Conservation (phyloP, 768 basidiomycete genomes). For the Leucocoprinus leucothites region DNA sequence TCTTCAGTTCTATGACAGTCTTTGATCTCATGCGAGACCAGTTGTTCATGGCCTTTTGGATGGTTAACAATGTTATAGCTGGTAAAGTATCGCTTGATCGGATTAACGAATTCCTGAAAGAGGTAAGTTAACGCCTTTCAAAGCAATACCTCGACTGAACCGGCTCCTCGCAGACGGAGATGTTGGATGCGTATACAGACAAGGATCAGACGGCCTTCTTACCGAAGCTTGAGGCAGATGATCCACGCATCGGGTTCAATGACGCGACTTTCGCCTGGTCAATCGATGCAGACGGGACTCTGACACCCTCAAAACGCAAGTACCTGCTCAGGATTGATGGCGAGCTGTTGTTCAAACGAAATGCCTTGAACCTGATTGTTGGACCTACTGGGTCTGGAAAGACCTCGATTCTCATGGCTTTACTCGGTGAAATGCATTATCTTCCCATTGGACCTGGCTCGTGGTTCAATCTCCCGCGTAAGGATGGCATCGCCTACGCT, state of each 20-base stretch:
- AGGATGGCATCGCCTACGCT: conserved; percentile 67
- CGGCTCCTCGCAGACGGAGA: conserved; percentile 37
- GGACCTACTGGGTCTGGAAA: conserved; percentile 61
- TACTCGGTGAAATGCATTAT: conserved; percentile 65
- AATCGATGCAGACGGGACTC: conserved; percentile 23
- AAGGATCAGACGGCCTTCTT: conserved; percentile 14
- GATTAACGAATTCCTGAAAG: conserved; percentile 35
- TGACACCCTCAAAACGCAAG: conserved; percentile 43
- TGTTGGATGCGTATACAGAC: conserved; percentile 35
- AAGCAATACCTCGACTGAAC: background rate
- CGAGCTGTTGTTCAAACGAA: conserved; percentile 50
- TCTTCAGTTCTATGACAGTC: conserved; percentile 57
- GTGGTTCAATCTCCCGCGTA: conserved; percentile 64
- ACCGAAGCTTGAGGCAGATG: conserved; percentile 14
- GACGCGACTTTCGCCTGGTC: conserved; percentile 58
- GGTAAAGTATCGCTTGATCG: conserved; percentile 66
- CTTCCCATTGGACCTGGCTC: conserved; percentile 47
- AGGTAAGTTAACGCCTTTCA: conserved; percentile 21
- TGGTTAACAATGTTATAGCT: conserved; percentile 26
- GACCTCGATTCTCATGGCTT: conserved; percentile 61
- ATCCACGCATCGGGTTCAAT: conserved; percentile 42
- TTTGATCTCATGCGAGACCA: conserved; percentile 61
- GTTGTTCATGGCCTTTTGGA: conserved; percentile 35
- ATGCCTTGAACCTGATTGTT: conserved; percentile 50
- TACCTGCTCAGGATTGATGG: conserved; percentile 51